phyloP scores from a whole-genome alignment of 2,329 filamentous ascomycete genomes.

The Alternaria consortialis region DNA sequence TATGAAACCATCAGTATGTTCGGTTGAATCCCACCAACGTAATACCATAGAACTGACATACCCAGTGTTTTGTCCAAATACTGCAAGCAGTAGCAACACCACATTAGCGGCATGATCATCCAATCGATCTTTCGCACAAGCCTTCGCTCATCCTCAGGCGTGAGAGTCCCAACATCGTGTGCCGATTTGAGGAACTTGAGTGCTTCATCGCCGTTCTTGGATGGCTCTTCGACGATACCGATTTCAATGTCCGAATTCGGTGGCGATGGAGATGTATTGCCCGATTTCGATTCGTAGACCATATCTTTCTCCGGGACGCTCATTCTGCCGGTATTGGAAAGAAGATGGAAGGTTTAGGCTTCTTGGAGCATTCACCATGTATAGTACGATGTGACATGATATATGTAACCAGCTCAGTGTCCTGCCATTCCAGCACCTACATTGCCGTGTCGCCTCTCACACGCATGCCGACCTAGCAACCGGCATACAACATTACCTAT shows the following conservation, averaged over 20 bases:
- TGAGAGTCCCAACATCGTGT: conserved; percentile 23
- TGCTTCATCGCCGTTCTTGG: conserved; percentile 33
- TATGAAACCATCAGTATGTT: not conserved
- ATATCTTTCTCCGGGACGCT: conserved; percentile 1
- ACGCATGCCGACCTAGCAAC: conserved; percentile 8
- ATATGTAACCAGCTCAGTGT: not conserved
- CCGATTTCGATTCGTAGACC: conserved; percentile 2
- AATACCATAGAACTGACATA: conserved; percentile 51
- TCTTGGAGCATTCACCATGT: not conserved
- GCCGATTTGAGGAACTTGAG: conserved; percentile 34
- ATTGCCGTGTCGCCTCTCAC: conserved; percentile 1
- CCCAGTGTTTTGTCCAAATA: conserved; percentile 53
- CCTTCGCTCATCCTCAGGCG: conserved; percentile 25
- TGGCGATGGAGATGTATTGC: conserved; percentile 2
- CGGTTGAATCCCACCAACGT: not conserved
- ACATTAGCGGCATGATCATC: conserved; percentile 55
- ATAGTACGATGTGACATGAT: not conserved
- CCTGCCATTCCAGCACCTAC: not conserved
- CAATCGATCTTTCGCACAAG: conserved; percentile 51
- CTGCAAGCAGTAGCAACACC: conserved; percentile 50
- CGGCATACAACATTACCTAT: conserved; percentile 6
- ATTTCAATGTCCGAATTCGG: conserved; percentile 18
- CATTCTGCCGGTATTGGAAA: not conserved
- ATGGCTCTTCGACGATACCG: conserved; percentile 16
- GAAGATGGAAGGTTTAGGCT: not conserved